These are phyloP conservation scores for Boletellus sp. DNA, from an alignment of 768 basidiomycete species.

Conservation along the genomic window DNA sequence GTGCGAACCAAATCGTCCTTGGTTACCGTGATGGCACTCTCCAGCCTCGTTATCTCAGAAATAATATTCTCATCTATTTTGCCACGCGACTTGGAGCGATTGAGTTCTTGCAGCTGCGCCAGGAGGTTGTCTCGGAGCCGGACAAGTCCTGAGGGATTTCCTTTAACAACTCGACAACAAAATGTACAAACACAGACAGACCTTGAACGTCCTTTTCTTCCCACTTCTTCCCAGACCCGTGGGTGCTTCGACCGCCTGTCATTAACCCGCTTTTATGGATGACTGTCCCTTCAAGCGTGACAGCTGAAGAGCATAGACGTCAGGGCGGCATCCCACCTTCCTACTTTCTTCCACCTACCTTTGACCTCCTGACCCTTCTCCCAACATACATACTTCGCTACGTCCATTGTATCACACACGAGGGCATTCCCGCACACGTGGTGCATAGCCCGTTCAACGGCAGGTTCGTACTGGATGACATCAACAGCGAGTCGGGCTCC, in stretches of 20 bases:
- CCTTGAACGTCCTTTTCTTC: conserved; percentile 93
- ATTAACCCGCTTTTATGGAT: conserved; percentile 98
- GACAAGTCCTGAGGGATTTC: conserved; percentile 37
- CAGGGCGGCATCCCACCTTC: neutral
- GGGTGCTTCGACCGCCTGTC: conserved; percentile 87
- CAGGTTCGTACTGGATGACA: conserved; percentile 77
- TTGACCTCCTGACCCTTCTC: conserved; percentile 96
- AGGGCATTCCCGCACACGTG: conserved; percentile 94
- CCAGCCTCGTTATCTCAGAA: conserved; percentile 72
- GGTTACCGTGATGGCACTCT: conserved; percentile 69
- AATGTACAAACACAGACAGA: conserved; percentile 27
- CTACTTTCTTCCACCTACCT: conserved; percentile 64
- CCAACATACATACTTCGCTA: conserved; percentile 87
- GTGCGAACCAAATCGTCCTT: conserved; percentile 77
- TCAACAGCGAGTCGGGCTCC: conserved; percentile 85
- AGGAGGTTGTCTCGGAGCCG: conserved; percentile 69
- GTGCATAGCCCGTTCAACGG: conserved; percentile 91
- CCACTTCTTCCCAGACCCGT: conserved; percentile 80
- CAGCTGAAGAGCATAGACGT: conserved; percentile 50
- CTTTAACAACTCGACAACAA: conserved; percentile 21
- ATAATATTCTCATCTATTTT: conserved; percentile 80
- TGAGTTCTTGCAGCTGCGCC: conserved; percentile 77
- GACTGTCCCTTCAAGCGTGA: conserved; percentile 93
- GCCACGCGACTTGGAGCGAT: conserved; percentile 75
- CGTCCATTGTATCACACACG: conserved; percentile 93